phyloP scores from a whole-genome alignment of 495 filamentous ascomycete genomes.

The Copromyces sp. region DNA sequence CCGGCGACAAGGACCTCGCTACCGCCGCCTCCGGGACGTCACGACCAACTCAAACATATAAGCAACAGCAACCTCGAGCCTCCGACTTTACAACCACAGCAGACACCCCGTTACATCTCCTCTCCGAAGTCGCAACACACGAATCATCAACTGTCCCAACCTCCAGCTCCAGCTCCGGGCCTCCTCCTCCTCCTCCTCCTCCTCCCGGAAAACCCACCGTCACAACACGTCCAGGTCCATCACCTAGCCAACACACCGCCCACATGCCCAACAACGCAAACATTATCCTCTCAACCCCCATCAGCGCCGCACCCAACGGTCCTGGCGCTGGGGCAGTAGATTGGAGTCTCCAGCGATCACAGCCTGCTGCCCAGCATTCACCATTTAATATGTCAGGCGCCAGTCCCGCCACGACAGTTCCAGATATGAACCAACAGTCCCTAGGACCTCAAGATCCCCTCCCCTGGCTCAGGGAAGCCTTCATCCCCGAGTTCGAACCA shows the following conservation, averaged over 20 bases:
- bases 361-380: background rate
- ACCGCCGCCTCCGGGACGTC: background rate
- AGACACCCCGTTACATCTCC: slow-evolving; percentile 51
- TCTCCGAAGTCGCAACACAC: slow-evolving; percentile 59
- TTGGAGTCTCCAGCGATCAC: background rate
- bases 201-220: background rate
- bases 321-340: background rate
- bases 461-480: slow-evolving; percentile 23
- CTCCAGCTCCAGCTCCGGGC: slow-evolving; percentile 3
- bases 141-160: slow-evolving; percentile 26
- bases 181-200: background rate
- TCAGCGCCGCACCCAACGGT: background rate
- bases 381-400: background rate
- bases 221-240: background rate
- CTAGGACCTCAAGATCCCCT: slow-evolving; percentile 1
- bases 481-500: slow-evolving; percentile 30
- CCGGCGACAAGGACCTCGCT: background rate
- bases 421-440: slow-evolving; percentile 1
- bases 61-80: slow-evolving; percentile 10
- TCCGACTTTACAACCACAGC: slow-evolving; percentile 20
- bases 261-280: background rate
- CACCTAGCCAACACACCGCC: background rate
- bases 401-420: background rate
- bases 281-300: background rate
- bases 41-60: background rate